Base-by-base conservation (phyloP, 2,329 filamentous ascomycete genomes). In the Diaporthe caulivora region DNA sequence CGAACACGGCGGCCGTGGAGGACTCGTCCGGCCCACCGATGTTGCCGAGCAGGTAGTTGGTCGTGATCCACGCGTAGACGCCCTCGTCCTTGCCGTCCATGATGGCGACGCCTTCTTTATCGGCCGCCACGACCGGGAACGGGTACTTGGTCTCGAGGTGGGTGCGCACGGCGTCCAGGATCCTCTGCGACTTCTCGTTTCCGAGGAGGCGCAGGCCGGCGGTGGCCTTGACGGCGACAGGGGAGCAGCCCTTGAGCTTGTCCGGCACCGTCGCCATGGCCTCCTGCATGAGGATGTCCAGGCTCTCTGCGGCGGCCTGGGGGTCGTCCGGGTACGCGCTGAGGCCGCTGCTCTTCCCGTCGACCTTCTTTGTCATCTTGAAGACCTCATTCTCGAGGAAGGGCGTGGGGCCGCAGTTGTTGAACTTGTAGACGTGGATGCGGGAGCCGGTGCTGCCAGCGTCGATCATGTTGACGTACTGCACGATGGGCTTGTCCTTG, bases 401-500 rank as follows among this genome's bases (percentile, higher is more conserved):
- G 34, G 97, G 97, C n/a, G 95, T 95, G 10, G 94, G 86, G 17
- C 95, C 97, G 86, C 96, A 99, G 87, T 98, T 98, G 88, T 98
- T 98, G 90, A 98, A 99, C 82, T 95, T 94, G 89, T 98, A 99
- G 74, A 98, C 95, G 86, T 99, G 97, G 81, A 99, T 98, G 79
- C 97, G 93, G 75, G 97, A 98, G 75, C 97, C 97, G 71, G 97
- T 98, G 87, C 95, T 98, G 79, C 97, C 97, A 62, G 97, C 97
- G 84, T 99, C 97, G 80, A 99, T 94, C 97, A 99, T 99, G 80
- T 98, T 90, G 75, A 97, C 97, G 86, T 98, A 99, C 82, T 99
- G 97, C 75, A 98, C 92, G 77, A 99, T 91, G 65, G 97, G 96
- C 86, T 98, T 98, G 77, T 95, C 93, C 80, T 93, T 92, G 79